Evolutionary conservation across 2,329 filamentous ascomycete genomes (phyloP).

Genomic region (Trichoderma gracile): DNA sequence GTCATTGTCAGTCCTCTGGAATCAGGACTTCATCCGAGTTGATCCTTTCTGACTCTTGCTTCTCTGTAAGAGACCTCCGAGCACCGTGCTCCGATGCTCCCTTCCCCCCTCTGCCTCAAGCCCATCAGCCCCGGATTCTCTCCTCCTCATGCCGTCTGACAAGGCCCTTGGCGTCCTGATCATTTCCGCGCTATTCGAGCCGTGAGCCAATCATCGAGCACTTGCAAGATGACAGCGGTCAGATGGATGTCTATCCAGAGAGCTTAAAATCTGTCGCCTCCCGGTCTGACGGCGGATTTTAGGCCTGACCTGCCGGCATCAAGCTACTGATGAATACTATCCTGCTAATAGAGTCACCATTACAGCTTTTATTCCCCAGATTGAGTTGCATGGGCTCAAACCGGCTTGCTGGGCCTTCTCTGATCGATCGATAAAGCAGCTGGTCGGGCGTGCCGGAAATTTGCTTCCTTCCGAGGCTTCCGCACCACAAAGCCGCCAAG

Average conservation of each 20-base stretch:
- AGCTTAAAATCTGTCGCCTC: constrained; percentile 7
- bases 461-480: constrained; percentile 20
- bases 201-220: background rate
- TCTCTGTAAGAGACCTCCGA: too few species aligned
- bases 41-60: background rate
- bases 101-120: background rate
- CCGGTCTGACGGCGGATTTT: constrained; percentile 24
- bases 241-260: constrained; percentile 11
- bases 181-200: background rate
- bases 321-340: background rate
- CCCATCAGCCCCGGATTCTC: background rate
- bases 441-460: constrained; percentile 21
- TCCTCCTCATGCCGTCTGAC: constrained; percentile 9
- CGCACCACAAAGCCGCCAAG: background rate
- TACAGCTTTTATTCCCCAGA: constrained; percentile 1
- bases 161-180: background rate
- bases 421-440: constrained; percentile 16
- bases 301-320: background rate
- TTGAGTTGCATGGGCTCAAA: constrained; percentile 9
- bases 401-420: constrained; percentile 14
- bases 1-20: background rate
- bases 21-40: background rate
- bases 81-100: background rate
- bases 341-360: too few species aligned
- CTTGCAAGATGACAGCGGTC: constrained; percentile 7